These are phyloP conservation scores for Cladosporium austrohemisphaericum DNA, from an alignment of 2,329 filamentous ascomycete genomes.

Conservation along the genomic window DNA sequence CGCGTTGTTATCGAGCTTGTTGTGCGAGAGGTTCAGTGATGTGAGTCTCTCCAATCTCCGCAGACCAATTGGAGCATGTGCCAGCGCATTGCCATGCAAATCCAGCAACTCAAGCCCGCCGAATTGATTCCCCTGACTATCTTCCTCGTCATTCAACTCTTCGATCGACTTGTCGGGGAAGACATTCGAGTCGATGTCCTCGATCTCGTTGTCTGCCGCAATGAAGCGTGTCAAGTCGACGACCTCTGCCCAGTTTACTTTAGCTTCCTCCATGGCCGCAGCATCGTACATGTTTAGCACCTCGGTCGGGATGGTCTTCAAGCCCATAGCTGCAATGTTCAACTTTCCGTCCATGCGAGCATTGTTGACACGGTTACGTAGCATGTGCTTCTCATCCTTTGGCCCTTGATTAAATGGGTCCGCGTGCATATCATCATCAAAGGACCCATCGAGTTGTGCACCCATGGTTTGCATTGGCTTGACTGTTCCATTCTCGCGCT, in stretches of 20 bases:
- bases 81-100: constrained; percentile 77
- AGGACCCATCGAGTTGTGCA: constrained; percentile 31
- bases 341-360: constrained; percentile 76
- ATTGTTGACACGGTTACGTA: constrained; percentile 67
- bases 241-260: constrained; percentile 80
- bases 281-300: constrained; percentile 89
- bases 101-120: constrained; percentile 76
- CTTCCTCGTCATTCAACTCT: constrained; percentile 59
- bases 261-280: constrained; percentile 60
- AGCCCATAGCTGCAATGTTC: constrained; percentile 79
- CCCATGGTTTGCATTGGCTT: constrained; percentile 4
- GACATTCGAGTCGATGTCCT: constrained; percentile 65
- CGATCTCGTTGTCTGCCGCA: constrained; percentile 85
- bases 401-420: constrained; percentile 70
- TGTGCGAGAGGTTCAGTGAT: constrained; percentile 73
- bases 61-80: constrained; percentile 69
- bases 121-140: constrained; percentile 72
- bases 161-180: constrained; percentile 67
- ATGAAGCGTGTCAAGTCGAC: constrained; percentile 82
- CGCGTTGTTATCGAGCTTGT: constrained; percentile 68
- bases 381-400: constrained; percentile 61
- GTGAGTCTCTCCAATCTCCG: constrained; percentile 70
- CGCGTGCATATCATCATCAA: constrained; percentile 56
- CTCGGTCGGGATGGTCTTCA: constrained; percentile 75
- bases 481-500: constrained; percentile 32